A percentile compares a stretch with the other conserved stretches of the same genome.
Evolutionary conservation across 2,329 filamentous ascomycete genomes (phyloP).

Genomic region (Nannizziopsis arthrosporioides): DNA sequence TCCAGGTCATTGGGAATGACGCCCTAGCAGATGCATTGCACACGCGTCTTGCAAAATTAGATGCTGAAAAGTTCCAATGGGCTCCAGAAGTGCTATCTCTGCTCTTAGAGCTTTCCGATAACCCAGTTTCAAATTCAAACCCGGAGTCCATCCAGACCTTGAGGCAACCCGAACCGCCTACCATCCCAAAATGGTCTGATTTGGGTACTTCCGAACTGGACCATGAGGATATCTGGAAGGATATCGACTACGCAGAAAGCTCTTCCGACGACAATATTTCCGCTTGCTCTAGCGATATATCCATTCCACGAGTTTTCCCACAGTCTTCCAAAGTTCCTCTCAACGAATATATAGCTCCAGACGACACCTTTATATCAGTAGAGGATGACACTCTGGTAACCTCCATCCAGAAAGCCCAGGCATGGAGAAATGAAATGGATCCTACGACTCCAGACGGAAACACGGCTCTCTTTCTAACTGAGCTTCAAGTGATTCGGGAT

Average conservation of each 20-base stretch:
- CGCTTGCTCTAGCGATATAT: constrained; percentile 24
- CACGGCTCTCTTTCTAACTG: constrained; percentile 42
- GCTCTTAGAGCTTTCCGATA: constrained; percentile 68
- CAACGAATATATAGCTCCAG: constrained; percentile 26
- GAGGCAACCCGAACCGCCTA: constrained; percentile 36
- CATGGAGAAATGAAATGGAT: constrained; percentile 31
- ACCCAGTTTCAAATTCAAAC: constrained; percentile 58
- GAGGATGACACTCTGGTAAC: constrained; percentile 28
- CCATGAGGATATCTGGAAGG: constrained; percentile 33
- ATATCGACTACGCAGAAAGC: constrained; percentile 29
- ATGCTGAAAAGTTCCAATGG: constrained; percentile 47
- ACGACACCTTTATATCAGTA: constrained; percentile 23
- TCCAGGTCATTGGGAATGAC: constrained; percentile 67
- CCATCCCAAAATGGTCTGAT: constrained; percentile 62
- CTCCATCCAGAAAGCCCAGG: constrained; percentile 36
- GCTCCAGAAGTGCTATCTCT: constrained; percentile 70
- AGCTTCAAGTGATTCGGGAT: constrained; percentile 64
- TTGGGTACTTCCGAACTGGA: constrained; percentile 63
- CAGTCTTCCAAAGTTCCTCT: constrained; percentile 21
- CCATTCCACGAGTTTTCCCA: constrained; percentile 21
- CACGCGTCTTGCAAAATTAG: constrained; percentile 49
- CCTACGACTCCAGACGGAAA: constrained; percentile 17
- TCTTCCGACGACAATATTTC: constrained; percentile 32
- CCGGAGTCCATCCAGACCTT: constrained; percentile 52
- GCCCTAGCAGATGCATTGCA: constrained; percentile 60